Conservation (phyloP, 495 filamentous ascomycete species). For the Hypomontagnella submonticulosa region DNA sequence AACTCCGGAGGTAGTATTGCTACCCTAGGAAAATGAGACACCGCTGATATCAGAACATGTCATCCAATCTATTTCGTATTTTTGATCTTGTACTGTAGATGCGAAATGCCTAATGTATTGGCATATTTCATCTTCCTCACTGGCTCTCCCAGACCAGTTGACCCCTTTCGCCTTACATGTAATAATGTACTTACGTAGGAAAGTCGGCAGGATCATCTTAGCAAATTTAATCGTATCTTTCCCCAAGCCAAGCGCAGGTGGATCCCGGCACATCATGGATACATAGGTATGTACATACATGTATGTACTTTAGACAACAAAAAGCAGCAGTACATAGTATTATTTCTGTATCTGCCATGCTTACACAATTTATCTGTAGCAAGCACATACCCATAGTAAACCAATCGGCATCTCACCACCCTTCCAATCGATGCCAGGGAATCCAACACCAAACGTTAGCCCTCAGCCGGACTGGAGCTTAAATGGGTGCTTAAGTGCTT, state of each 20-base stretch:
- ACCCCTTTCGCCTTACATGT: too few relatives aligned
- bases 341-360: slow-evolving; percentile 23
- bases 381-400: slow-evolving; percentile 6
- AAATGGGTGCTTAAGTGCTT: slow-evolving; percentile 4
- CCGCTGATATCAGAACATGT: too few relatives aligned
- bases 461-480: slow-evolving; percentile 18
- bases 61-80: neutral
- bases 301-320: slow-evolving; percentile 1
- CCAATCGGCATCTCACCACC: slow-evolving; percentile 31
- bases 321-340: neutral
- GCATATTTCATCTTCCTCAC: too few relatives aligned
- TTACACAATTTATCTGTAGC: slow-evolving; percentile 38
- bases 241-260: slow-evolving; percentile 13
- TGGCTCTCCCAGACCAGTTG: too few relatives aligned
- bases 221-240: slow-evolving; percentile 10
- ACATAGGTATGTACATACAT: neutral
- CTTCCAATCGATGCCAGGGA: slow-evolving; percentile 20
- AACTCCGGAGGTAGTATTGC: slow-evolving; percentile 11
- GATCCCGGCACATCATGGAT: slow-evolving; percentile 19
- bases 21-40: too few relatives aligned
- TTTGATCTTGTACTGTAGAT: neutral
- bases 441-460: slow-evolving; percentile 21
- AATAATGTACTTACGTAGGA: neutral
- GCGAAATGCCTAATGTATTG: too few relatives aligned
- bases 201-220: slow-evolving; percentile 17